Conservation (phyloP, 2,329 filamentous ascomycete genomes). For the Talaromyces sp. region DNA sequence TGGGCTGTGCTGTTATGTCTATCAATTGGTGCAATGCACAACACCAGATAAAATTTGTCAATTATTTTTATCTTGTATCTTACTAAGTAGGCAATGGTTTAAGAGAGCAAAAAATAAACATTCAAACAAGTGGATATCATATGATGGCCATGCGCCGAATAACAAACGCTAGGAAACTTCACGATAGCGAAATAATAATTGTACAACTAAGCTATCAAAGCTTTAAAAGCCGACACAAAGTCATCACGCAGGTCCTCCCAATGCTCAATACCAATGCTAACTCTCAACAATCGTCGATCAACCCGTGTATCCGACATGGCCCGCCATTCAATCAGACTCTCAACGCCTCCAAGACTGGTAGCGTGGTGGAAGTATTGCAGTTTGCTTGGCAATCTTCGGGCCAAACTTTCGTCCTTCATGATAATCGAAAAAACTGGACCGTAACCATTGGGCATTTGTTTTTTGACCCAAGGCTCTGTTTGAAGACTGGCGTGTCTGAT, state of each 20-base stretch:
- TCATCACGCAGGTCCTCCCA: slow-evolving; percentile 81
- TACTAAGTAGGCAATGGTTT: too few relatives aligned
- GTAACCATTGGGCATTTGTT: slow-evolving; percentile 89
- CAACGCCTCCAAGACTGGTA: slow-evolving; percentile 87
- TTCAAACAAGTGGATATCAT: slow-evolving; percentile 2
- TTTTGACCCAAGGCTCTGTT: slow-evolving; percentile 66
- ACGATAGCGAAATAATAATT: background rate
- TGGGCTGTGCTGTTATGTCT: too few relatives aligned
- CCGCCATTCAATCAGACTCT: slow-evolving; percentile 95
- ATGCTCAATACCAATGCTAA: slow-evolving; percentile 84
- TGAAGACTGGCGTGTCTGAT: slow-evolving; percentile 81
- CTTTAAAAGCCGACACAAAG: slow-evolving; percentile 63
- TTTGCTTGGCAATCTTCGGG: slow-evolving; percentile 70
- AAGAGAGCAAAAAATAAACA: background rate
- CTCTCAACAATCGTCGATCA: slow-evolving; percentile 67
- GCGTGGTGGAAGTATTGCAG: slow-evolving; percentile 87
- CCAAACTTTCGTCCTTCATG: slow-evolving; percentile 58
- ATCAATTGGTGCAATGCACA: too few relatives aligned
- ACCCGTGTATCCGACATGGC: slow-evolving; percentile 76
- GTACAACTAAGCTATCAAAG: slow-evolving; percentile 37
- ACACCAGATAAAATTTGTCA: too few relatives aligned
- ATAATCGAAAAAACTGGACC: slow-evolving; percentile 81
- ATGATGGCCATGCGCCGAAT: background rate
- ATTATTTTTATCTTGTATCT: too few relatives aligned
- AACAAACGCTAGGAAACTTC: background rate